These are phyloP conservation scores for Fomitopsis betulina DNA, from an alignment of 1,284 basidiomycete genomes.

Conservation along the genomic window DNA sequence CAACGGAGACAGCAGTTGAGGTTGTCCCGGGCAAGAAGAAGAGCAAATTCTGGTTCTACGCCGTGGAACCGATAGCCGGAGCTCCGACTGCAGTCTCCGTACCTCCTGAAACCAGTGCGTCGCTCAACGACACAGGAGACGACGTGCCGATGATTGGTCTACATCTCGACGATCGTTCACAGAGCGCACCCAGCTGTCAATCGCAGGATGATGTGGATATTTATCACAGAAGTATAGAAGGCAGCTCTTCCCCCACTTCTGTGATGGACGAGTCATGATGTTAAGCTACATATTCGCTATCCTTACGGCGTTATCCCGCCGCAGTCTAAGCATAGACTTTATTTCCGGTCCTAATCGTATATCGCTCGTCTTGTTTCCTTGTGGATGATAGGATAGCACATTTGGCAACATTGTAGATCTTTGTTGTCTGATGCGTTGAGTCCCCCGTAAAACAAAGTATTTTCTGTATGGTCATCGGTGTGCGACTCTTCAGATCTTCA, in stretches of 20 bases:
- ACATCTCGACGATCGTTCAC: neutral
- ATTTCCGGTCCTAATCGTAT: neutral
- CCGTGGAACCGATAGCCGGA: constrained; percentile 57
- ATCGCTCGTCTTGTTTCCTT: neutral
- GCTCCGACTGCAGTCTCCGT: constrained; percentile 12
- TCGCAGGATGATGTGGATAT: constrained; percentile 17
- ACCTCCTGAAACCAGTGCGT: constrained; percentile 7
- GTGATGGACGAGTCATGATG: constrained; percentile 30
- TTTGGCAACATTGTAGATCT: neutral
- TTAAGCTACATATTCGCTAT: neutral
- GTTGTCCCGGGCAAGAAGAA: constrained; percentile 70
- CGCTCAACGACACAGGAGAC: constrained; percentile 8
- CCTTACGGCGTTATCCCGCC: neutral
- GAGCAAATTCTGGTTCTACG: constrained; percentile 81
- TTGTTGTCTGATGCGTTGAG: neutral
- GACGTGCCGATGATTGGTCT: constrained; percentile 6
- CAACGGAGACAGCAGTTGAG: constrained; percentile 66
- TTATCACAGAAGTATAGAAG: constrained; percentile 25
- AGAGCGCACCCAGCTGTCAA: constrained; percentile 12
- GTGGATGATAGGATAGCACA: neutral
- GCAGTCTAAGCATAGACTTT: neutral
- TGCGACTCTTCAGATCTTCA: too few species aligned
- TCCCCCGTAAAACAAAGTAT: too few species aligned
- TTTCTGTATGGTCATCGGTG: too few species aligned
- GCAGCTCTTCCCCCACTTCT: constrained; percentile 27